Base-by-base conservation (phyloP, 2,329 filamentous ascomycete genomes). In the Aspergillus aculeatinus region DNA sequence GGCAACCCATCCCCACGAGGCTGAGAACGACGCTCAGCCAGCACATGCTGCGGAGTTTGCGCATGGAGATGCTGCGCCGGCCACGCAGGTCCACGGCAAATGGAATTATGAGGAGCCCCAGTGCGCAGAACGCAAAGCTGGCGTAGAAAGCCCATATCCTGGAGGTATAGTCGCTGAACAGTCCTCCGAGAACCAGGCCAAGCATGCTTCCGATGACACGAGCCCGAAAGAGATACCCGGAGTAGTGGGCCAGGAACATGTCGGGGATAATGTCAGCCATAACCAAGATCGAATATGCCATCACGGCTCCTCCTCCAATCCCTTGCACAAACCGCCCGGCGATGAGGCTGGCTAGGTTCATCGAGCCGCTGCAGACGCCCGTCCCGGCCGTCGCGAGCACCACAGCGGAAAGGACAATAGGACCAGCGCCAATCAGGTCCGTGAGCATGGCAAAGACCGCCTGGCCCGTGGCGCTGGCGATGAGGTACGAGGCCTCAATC, bases 401-500 rank as follows among this genome's bases (percentile, higher is more conserved):
- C 0, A 82, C 68, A 0, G 79, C 78, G 0, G 68, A 60, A 11
- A 82, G 70, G 49, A 82, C 74, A 52, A 80, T 70, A 5, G 74
- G 69, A 23, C 79, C 79, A 21, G 81, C 79, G 2, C 81, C 82
- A 59, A 85, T 82, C 2, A 73, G 63, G 16, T 73, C 68, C 19
- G 69, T 68, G 14, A 73, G 51, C 65, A 74, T 73, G 21, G 68
- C 61, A 58, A 72, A 73, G 11, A 72, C 63, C 1, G 68, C 57
- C 48, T 73, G 70, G 12, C 70, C 69, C 11, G 66, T 63, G 19
- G 70, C 68, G 53, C 66, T 70, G 54, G 68, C 63, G 5, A 83
- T 68, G 0, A 84, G 74, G 60, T 82, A 84, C 3, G 77, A 75
- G 0, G 81, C 79, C 2, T 79, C 80, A 12, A 80, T 74, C 83